Base-by-base conservation (phyloP, 352 stramenopile genomes). In the Phytophthora pluvialis region DNA sequence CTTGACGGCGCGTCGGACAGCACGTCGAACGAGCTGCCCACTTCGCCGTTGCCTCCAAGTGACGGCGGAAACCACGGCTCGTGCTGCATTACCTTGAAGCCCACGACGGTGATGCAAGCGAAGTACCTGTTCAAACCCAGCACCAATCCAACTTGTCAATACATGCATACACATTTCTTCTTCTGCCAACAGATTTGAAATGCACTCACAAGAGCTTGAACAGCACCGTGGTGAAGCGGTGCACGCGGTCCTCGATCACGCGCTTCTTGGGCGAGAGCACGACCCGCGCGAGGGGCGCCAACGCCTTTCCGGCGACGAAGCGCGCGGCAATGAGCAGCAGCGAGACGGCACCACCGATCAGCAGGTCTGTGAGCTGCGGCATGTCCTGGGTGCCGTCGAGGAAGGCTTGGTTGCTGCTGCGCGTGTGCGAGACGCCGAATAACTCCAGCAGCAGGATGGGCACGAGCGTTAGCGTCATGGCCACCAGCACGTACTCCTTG, bases 201-300 rank as follows among this genome's bases (percentile, higher is more conserved):
- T 50, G 15, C 28, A 72, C 77, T 53, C 28, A 88, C 78, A 86
- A 59, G 39, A 91, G 72, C 64, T 91, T 91, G 68, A 91, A 91
- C n/a, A 89, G 43, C 51, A 91, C 80, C 28, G 78, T 88, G 12
- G 80, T 67, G 53, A 91, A 91, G 54, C 82, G 82, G 53, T 88
- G 74, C 33, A 91, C 70, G 56, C 80, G 82, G 58, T 83, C 76
- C 36, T 80, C 69, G 25, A 70, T 67, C 31, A 67, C 55, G 55
- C 82, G 76, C 71, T 91, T 91, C 36, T 66, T 60, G 7, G 78
- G 78, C 46, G 80, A 72, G 9, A 91, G 77, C 28, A 87, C 46
- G 35, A 69, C n/a, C 12, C 75, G 74, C 0, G 65, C 82, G 16
- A 91, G 21, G 5, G 82, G 80, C 39, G 74, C 72, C 50, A 87